Evolutionary conservation across 371 early-diverging fungal genomes (phyloP), one percentile per base, ranked within the genome.

Genomic region (Dinochytrium kinnereticum): DNA sequence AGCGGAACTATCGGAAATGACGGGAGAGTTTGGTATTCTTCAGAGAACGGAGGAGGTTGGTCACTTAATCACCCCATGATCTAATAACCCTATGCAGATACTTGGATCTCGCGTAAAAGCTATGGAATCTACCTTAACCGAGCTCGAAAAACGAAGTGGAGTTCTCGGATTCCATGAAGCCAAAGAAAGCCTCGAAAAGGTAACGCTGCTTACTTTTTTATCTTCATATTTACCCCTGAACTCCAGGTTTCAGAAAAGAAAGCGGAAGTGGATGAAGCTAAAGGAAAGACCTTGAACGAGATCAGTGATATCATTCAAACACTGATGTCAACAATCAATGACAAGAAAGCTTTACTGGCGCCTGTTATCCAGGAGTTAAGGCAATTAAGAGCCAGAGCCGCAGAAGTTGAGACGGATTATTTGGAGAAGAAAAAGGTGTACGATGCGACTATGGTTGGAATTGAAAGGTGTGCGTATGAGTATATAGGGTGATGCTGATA

Each of bases 301-400:
- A 82, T 87, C 19, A 77, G 82, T 30, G 77, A 69, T 1, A 84
- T 87, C 57, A 82, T 87, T n/a, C 66, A 81, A 34, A 75, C 74
- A 51, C 71, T 87, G 2, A 77, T 77, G 33, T 59, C 71, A 34
- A 76, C 78, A 31, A 84, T 87, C 65, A 82, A 84, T 55, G 82
- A 81, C 55, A 85, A 86, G 72, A 87, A 88, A 73, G 75, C 53
- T 13, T 53, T 68, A 17, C 70, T 88, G 3, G 78, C 86, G 37
- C 86, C 87, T 13, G 75, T 84, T 10, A 87, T 88, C 51, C 81
- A 82, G 68, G 85, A 87, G 68, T 76, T 88, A 51, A 76, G 87
- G 15, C 51, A 70, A n/a, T 53, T 84, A 38, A 67, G 87, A 13
- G 71, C 80, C 24, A 50, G 75, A 38, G 71, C 72, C 13, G 76